Conservation (phyloP, 257 asterid species). For the Primulina eburnea region DNA sequence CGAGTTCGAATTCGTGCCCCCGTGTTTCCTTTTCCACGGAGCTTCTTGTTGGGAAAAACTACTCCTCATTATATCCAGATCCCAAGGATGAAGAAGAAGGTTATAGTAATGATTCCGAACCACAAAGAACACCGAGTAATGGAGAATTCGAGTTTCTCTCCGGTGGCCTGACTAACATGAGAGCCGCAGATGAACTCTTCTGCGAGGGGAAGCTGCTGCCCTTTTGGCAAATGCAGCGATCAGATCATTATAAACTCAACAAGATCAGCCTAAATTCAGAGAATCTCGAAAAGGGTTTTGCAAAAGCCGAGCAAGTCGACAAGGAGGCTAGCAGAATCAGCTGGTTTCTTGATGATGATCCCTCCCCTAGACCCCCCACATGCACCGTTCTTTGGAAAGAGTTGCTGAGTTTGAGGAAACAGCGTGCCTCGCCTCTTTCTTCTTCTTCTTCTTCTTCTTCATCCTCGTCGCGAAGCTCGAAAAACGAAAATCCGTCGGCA, state of each 20-base stretch:
- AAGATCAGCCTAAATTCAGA: constrained; percentile 41
- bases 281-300: constrained; percentile 13
- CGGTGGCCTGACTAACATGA: constrained; percentile 38
- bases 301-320: not conserved
- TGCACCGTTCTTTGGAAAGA: constrained; percentile 89
- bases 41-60: too few species aligned
- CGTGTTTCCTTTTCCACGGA: constrained; percentile 47
- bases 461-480: constrained; percentile 30
- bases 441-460: constrained; percentile 49
- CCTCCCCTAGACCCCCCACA: constrained; percentile 89
- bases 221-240: constrained; percentile 51
- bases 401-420: constrained; percentile 60
- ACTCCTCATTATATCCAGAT: constrained; percentile 60
- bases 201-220: constrained; percentile 74
- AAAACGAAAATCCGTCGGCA: constrained; percentile 15
- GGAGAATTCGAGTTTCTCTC: constrained; percentile 80
- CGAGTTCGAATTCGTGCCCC: constrained; percentile 28
- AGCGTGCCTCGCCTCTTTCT: constrained; percentile 47
- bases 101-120: too few species aligned
- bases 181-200: constrained; percentile 77
- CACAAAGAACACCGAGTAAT: constrained; percentile 19
- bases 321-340: constrained; percentile 44
- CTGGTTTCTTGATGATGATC: constrained; percentile 90
- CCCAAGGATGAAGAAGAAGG: constrained; percentile 28
- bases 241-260: constrained; percentile 43